These are phyloP conservation scores for Sugiyamaella grinbergsii DNA, from an alignment of 1,139 yeast genomes.

Conservation along the genomic window DNA sequence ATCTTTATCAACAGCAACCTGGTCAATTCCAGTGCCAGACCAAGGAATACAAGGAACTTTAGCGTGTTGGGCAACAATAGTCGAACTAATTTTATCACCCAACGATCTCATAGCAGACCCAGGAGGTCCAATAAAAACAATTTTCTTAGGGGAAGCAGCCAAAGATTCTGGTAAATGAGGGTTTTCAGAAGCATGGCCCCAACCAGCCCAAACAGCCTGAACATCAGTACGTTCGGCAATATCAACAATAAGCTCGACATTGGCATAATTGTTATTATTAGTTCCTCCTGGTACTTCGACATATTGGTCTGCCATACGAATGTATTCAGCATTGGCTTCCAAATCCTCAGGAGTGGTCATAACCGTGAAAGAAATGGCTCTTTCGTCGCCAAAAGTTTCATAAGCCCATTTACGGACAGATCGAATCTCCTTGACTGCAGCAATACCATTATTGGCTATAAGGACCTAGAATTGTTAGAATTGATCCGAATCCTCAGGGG, in stretches of 20 bases:
- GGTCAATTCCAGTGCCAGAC: constrained; percentile 96
- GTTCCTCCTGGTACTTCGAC: constrained; percentile 99
- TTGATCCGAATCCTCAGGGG: constrained; percentile 1
- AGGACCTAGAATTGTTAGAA: constrained; percentile 49
- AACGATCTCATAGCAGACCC: constrained; percentile 99
- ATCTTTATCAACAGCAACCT: constrained; percentile 64
- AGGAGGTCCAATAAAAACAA: constrained; percentile 96
- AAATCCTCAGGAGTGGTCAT: constrained; percentile 99
- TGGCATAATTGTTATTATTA: constrained; percentile 96
- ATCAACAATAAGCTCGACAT: constrained; percentile 94
- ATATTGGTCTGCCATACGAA: constrained; percentile 98
- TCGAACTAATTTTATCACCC: constrained; percentile 96
- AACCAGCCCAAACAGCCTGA: constrained; percentile 99
- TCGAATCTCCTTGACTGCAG: constrained; percentile 97
- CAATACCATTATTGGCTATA: constrained; percentile 98
- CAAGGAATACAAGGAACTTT: constrained; percentile 98
- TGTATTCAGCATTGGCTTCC: constrained; percentile 95
- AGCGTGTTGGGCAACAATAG: constrained; percentile 98
- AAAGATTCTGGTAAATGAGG: constrained; percentile 90
- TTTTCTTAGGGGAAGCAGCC: constrained; percentile 85
- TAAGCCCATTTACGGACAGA: constrained; percentile 98
- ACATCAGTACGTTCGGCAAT: constrained; percentile 95
- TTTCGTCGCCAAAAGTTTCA: constrained; percentile 94
- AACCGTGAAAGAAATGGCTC: constrained; percentile 89
- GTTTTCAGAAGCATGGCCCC: constrained; percentile 99